These are phyloP conservation scores for Ophioceras dolichostomum DNA, from an alignment of 2,329 filamentous ascomycete genomes.

Conservation along the genomic window DNA sequence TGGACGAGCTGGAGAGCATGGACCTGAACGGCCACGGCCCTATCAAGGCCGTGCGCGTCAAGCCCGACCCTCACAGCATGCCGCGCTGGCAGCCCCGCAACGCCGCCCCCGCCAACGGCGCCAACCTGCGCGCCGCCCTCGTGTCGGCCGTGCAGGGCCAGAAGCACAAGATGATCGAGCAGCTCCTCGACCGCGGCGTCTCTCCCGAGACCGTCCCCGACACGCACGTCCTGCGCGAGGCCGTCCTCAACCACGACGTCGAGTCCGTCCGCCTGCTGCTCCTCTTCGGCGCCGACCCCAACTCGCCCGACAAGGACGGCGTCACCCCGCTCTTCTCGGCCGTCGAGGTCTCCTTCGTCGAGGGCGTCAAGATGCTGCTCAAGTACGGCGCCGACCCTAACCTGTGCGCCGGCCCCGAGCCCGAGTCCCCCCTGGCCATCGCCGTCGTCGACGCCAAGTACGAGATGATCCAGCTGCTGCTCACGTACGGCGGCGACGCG, in stretches of 20 bases:
- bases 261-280: conserved; percentile 44
- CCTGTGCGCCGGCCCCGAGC: conserved; percentile 30
- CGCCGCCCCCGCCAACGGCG: conserved; percentile 25
- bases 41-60: conserved; percentile 32
- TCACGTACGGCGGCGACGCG: conserved; percentile 48
- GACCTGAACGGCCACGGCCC: conserved; percentile 25
- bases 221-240: conserved; percentile 37
- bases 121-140: conserved; percentile 33
- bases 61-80: conserved; percentile 35
- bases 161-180: conserved; percentile 43
- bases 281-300: conserved; percentile 45
- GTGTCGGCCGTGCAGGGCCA: conserved; percentile 40
- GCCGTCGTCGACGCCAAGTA: conserved; percentile 39
- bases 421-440: conserved; percentile 41
- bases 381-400: conserved; percentile 54
- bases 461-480: conserved; percentile 44
- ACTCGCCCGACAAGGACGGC: conserved; percentile 33
- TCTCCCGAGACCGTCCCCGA: conserved; percentile 34
- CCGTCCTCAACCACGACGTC: conserved; percentile 34
- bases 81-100: conserved; percentile 39
- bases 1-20: conserved; percentile 20
- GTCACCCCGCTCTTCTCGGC: conserved; percentile 37
- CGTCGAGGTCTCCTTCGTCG: conserved; percentile 39
- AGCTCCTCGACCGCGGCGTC: conserved; percentile 45
- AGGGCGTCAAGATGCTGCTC: conserved; percentile 45